Conservation (phyloP, 441 rosid genomes). For the Brassica hybrid region DNA sequence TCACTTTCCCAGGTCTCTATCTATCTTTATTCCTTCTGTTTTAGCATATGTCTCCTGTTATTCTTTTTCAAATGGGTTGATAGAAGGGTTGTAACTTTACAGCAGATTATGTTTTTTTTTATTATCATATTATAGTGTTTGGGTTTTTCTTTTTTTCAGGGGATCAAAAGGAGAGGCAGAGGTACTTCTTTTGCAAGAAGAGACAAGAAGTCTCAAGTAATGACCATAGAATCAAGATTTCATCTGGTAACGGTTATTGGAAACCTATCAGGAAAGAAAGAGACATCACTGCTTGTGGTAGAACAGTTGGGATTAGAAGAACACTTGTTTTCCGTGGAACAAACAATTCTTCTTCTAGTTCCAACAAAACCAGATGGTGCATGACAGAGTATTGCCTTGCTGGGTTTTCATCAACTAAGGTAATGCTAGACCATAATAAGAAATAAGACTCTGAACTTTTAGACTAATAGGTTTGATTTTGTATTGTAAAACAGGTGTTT, state of each 20-base stretch:
- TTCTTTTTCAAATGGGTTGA: background rate
- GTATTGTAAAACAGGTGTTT: background rate
- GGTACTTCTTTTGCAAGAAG: constrained; percentile 56
- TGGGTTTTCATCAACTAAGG: constrained; percentile 38
- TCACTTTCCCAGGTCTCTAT: constrained; percentile 53
- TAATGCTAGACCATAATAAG: background rate
- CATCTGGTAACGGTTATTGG: constrained; percentile 53
- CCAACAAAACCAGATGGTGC: constrained; percentile 39
- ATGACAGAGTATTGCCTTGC: constrained; percentile 43
- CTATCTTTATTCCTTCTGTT: constrained; percentile 6
- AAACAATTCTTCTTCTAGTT: constrained; percentile 30
- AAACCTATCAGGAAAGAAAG: constrained; percentile 38
- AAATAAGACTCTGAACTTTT: background rate
- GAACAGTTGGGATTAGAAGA: constrained; percentile 39
- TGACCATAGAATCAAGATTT: constrained; percentile 42
- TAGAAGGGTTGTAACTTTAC: constrained; percentile 30
- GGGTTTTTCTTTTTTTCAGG: constrained; percentile 44
- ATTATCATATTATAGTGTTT: constrained; percentile 1
- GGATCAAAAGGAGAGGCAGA: constrained; percentile 50
- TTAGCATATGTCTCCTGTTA: background rate
- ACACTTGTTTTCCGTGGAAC: constrained; percentile 38
- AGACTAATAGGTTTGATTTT: constrained; percentile 16
- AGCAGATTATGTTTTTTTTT: background rate
- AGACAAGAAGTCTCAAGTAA: constrained; percentile 24
- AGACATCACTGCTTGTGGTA: constrained; percentile 35